Conservation (phyloP, 305 asterid species). For the Andrographis paniculata region DNA sequence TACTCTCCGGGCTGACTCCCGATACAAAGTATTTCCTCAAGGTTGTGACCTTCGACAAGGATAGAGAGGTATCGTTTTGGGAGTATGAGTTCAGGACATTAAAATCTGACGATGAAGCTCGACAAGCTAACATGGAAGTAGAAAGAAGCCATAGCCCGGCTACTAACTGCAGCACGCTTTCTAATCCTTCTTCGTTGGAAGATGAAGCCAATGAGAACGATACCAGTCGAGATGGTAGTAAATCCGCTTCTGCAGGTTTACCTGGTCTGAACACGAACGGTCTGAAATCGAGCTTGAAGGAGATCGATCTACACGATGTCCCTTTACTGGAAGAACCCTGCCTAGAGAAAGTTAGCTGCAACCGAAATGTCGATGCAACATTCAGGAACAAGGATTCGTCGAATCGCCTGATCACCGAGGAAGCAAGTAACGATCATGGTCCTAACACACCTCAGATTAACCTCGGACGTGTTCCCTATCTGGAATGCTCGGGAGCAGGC, state of each 20-base stretch:
- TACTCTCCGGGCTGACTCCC: slow-evolving; percentile 48
- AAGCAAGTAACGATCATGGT: background rate
- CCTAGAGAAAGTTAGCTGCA: slow-evolving; percentile 8
- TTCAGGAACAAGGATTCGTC: slow-evolving; percentile 26
- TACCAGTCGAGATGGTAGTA: slow-evolving; percentile 31
- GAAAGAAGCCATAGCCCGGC: slow-evolving; percentile 60
- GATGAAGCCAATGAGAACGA: slow-evolving; percentile 54
- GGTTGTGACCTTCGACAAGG: slow-evolving; percentile 35
- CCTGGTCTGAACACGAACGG: slow-evolving; percentile 9
- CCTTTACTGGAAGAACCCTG: slow-evolving; percentile 1
- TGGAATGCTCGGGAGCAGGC: slow-evolving; percentile 23
- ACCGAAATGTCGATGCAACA: slow-evolving; percentile 15
- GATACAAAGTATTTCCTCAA: slow-evolving; percentile 50
- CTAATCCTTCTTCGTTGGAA: slow-evolving; percentile 78
- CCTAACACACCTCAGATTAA: slow-evolving; percentile 19
- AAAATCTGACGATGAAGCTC: slow-evolving; percentile 22
- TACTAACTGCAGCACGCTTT: slow-evolving; percentile 66
- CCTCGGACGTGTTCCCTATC: slow-evolving; percentile 33
- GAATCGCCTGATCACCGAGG: slow-evolving; percentile 10
- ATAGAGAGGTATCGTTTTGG: slow-evolving; percentile 32
- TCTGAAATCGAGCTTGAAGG: slow-evolving; percentile 22
- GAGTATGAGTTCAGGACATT: slow-evolving; percentile 43
- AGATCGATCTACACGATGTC: background rate
- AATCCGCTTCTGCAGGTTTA: slow-evolving; percentile 24
- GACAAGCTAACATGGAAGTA: slow-evolving; percentile 30